Evolutionary conservation across 345 rosid species (phyloP).

Genomic region (Lagerstroemia speciosa): DNA sequence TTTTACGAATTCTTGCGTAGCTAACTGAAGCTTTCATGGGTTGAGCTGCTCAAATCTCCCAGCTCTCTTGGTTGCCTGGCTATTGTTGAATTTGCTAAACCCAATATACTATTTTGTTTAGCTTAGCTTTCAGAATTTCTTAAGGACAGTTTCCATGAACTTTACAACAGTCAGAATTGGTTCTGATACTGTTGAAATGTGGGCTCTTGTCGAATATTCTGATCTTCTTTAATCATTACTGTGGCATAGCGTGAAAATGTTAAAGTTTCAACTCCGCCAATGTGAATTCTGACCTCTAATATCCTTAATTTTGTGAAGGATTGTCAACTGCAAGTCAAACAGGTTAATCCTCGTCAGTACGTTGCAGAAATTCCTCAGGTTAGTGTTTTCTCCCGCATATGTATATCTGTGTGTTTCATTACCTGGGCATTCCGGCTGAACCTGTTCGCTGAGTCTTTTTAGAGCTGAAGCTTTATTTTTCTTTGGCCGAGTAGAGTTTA

Average conservation of each 20-base stretch:
- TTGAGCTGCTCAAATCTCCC: not conserved
- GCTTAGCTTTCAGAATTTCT: not conserved
- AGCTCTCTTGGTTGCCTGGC: not conserved
- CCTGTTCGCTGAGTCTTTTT: too few relatives aligned
- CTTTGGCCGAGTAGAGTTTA: not conserved
- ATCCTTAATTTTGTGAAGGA: constrained; percentile 32
- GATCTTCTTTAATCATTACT: not conserved
- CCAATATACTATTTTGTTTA: too few relatives aligned
- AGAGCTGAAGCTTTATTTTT: not conserved
- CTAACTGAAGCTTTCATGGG: not conserved
- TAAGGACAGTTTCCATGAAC: not conserved
- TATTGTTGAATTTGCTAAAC: not conserved
- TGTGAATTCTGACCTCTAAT: constrained; percentile 13
- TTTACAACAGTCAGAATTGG: not conserved
- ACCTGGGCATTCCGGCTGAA: not conserved
- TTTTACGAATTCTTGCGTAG: not conserved
- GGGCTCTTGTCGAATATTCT: not conserved
- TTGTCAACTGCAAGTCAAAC: constrained; percentile 74
- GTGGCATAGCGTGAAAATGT: not conserved
- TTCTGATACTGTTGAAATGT: not conserved
- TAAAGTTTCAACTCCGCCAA: not conserved
- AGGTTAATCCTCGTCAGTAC: constrained; percentile 92
- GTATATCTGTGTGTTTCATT: not conserved
- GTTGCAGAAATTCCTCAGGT: constrained; percentile 95
- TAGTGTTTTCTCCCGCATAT: not conserved